Conservation (phyloP, 2,329 filamentous ascomycete genomes). For the Colletotrichum gloeosporioides region DNA sequence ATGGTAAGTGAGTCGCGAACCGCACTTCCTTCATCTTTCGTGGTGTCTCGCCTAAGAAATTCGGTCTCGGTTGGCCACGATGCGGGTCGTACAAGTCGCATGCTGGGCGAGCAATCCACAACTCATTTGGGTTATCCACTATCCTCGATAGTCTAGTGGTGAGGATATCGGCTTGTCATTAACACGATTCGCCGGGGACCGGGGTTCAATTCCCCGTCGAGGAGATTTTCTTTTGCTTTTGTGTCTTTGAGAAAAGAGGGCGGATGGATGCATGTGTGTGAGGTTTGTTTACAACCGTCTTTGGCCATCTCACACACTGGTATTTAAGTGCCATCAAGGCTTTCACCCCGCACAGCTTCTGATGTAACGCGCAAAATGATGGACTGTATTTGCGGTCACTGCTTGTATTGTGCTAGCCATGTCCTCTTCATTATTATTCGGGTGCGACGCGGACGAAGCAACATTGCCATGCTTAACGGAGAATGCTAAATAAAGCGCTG, state of each 20-base stretch:
- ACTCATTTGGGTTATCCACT: neutral
- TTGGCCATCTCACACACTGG: neutral
- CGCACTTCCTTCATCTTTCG: neutral
- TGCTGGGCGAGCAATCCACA: neutral
- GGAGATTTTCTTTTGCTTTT: neutral
- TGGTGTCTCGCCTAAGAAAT: neutral
- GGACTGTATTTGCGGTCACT: neutral
- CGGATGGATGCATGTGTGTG: neutral
- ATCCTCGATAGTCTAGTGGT: neutral
- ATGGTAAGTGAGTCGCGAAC: neutral
- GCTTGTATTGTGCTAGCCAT: neutral
- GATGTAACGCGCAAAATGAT: neutral
- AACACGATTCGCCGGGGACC: neutral
- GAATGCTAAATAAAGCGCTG: neutral
- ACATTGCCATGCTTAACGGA: too few species aligned
- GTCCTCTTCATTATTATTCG: neutral
- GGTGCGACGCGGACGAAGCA: neutral
- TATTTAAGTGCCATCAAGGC: neutral
- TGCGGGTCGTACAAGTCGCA: neutral
- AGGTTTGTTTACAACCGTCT: neutral
- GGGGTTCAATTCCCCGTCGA: neutral
- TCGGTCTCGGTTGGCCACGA: neutral
- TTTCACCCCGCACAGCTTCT: neutral
- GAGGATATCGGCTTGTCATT: neutral
- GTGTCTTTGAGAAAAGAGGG: neutral